Evolutionary conservation across 2,329 filamentous ascomycete species (phyloP).

Genomic region (Aspergillus sp.): DNA sequence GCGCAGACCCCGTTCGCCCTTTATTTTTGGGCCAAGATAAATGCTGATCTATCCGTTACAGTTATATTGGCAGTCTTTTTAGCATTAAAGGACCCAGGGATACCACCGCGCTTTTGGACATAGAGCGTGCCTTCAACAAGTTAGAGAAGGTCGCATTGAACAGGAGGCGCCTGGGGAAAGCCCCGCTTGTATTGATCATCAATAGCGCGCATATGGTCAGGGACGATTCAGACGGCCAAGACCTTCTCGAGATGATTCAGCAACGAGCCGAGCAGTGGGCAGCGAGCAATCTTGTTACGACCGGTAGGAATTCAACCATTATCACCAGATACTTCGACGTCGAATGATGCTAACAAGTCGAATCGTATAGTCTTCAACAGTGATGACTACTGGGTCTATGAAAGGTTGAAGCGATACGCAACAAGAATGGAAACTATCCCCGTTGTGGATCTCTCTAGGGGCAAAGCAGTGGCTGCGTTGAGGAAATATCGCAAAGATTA

Average conservation of each 20-base stretch:
- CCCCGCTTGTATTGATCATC: conserved; percentile 86
- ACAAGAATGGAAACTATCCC: conserved; percentile 93
- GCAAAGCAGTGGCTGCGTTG: conserved; percentile 73
- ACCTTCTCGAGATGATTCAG: conserved; percentile 90
- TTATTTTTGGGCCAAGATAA: neutral
- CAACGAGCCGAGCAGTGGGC: conserved; percentile 97
- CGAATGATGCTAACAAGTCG: neutral
- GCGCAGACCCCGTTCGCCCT: conserved; percentile 37
- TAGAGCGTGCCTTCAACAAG: conserved; percentile 96
- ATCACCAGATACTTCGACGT: neutral
- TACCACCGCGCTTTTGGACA: conserved; percentile 87
- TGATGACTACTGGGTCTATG: conserved; percentile 98
- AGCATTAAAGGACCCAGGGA: conserved; percentile 91
- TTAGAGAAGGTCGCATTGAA: conserved; percentile 86
- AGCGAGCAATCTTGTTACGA: conserved; percentile 81
- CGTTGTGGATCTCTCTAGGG: conserved; percentile 77
- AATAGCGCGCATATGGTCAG: conserved; percentile 90
- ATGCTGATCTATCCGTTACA: conserved; percentile 20
- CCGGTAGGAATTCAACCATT: conserved; percentile 38
- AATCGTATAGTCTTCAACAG: conserved; percentile 75
- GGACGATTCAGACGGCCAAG: conserved; percentile 88
- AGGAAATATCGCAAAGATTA: conserved; percentile 78
- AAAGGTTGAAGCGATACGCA: conserved; percentile 85
- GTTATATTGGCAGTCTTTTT: conserved; percentile 83
- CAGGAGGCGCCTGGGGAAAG: conserved; percentile 58